phyloP scores from a whole-genome alignment of 139 green algal genomes.

The Klebsormidium nitens region DNA sequence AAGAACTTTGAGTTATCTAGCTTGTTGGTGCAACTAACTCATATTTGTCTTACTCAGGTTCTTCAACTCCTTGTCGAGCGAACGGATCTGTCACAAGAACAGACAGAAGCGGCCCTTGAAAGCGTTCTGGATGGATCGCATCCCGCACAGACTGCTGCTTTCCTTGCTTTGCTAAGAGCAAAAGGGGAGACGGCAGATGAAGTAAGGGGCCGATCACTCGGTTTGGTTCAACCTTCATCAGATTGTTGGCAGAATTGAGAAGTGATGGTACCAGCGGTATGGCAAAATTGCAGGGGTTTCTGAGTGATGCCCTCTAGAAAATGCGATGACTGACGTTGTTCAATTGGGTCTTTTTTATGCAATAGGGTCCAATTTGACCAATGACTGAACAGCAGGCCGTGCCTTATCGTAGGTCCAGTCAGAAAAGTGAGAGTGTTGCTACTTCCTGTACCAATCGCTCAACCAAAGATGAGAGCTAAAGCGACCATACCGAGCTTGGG shows the following conservation, averaged over 20 bases:
- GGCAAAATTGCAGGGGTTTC: neutral
- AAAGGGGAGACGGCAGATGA: constrained; percentile 96
- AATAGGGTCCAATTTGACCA: neutral
- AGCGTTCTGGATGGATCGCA: constrained; percentile 62
- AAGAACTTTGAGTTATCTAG: no score
- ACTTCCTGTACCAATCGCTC: no score
- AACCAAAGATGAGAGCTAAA: no score
- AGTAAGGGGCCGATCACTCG: constrained; percentile 44
- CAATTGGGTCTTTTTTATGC: neutral
- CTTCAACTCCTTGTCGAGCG: constrained; percentile 64
- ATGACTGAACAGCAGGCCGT: neutral
- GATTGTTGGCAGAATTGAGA: neutral
- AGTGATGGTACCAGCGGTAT: neutral
- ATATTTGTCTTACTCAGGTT: no score
- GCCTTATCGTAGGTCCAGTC: no score
- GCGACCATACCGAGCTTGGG: no score
- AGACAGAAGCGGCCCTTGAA: constrained; percentile 54
- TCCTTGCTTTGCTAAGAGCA: constrained; percentile 88
- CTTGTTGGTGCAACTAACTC: no score
- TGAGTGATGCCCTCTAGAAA: neutral
- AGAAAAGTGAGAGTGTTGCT: no score
- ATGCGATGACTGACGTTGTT: neutral
- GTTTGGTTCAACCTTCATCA: neutral
- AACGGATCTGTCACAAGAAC: constrained; percentile 57
- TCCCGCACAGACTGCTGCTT: constrained; percentile 78